Base-by-base conservation (phyloP, 306 rosid species). In the Abrus pulchellus region DNA sequence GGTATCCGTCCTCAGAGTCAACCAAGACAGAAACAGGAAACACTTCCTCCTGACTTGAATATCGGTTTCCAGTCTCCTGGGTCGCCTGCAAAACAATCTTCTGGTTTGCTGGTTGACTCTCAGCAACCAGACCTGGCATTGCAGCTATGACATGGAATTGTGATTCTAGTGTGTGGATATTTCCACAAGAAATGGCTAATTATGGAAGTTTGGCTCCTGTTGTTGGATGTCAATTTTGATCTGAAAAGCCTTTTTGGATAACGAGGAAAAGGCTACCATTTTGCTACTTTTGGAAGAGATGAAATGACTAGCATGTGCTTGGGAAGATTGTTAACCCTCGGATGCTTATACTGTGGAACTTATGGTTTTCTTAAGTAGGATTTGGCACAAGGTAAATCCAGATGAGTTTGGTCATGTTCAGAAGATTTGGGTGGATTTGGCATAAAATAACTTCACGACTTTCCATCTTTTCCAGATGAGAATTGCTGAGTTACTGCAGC, bases 41-140 rank as follows among this genome's bases (percentile, higher is more conserved):
- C 88, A n/a, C 97, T 90, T 74, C 99, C 98, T 70, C 99, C 99
- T 0, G 99, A 96, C 92, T 86, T 96, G 94, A 96, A 96, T 76
- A 93, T 96, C 9, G 97, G 92, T 60, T 96, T 93, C 85, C 99
- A 96, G 76, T 86, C 97, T 53, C 97, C 99, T 2, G 97, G 93
- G 65, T 92, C 98, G 7, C 99, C 99, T 1, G 92, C 90, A 9
- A 96, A 91, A 82, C 99, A 92, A 62, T 92, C 98, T 56, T 91
- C 98, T 55, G 92, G 93, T 59, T 90, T 90, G 49, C 65, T 83
- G 78, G 97, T 92, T 2, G 99, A 96, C 76, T 93, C 99, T 9
- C 99, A 93, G 89, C 99, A 96, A 87, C 99, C 98, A 44, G 99
- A 96, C 90, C 88, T 96, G 54, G 99, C 99, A 84, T 83, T 93